These are phyloP conservation scores for Naganishia vishniacii DNA, from an alignment of 768 basidiomycete genomes.

Conservation along the genomic window DNA sequence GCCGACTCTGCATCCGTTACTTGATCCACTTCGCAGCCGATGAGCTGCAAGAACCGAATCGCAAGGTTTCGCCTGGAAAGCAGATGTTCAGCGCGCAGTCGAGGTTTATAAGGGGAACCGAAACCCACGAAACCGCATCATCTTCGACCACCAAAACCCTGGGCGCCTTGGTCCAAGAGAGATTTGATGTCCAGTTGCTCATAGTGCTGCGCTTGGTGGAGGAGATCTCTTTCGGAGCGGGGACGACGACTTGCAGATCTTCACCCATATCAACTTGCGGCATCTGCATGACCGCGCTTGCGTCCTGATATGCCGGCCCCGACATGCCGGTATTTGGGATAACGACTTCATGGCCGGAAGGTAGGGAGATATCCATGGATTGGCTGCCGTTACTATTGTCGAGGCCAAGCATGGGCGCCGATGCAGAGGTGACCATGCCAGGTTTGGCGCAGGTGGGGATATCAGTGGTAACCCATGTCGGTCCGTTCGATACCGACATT, in stretches of 20 bases:
- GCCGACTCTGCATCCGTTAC: slow-evolving; percentile 89
- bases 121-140: slow-evolving; percentile 62
- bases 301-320: background rate
- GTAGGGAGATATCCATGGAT: background rate
- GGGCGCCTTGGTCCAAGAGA: slow-evolving; percentile 53
- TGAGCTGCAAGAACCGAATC: slow-evolving; percentile 89
- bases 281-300: background rate
- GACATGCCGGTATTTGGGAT: background rate
- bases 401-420: background rate
- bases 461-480: background rate
- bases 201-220: slow-evolving; percentile 2
- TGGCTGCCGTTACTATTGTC: background rate
- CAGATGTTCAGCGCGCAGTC: background rate
- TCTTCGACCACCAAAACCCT: slow-evolving; percentile 90
- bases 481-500: background rate
- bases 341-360: background rate
- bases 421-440: background rate
- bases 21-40: slow-evolving; percentile 89
- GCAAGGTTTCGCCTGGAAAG: slow-evolving; percentile 65
- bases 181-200: slow-evolving; percentile 18
- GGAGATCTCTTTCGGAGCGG: background rate
- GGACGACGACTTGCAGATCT: background rate
- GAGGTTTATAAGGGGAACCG: no score
- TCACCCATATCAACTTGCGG: background rate
- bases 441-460: background rate